Base-by-base conservation (phyloP, 192 early-diverging fungal genomes). In the Umbelopsis isabellina region DNA sequence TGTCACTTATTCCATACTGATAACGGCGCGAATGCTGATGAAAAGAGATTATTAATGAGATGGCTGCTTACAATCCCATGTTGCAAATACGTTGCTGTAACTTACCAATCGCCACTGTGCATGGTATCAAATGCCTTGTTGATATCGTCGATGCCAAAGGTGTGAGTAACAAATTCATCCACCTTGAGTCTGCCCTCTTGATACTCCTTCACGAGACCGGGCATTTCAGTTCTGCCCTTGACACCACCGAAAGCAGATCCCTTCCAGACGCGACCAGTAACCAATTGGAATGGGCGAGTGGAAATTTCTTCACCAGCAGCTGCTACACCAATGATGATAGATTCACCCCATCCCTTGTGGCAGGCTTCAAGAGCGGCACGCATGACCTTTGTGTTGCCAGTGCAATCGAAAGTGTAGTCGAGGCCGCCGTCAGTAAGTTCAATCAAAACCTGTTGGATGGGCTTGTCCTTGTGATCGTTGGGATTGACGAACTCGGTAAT, bases 401-500 rank as follows among this genome's bases (percentile, higher is more conserved):
- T 93, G 85, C 94, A 96, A 76, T 98, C 97, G 71, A 98, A 98
- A 41, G 94, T 93, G 75, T 97, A 95, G 75, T 98, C 97, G 33
- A 96, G 88, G 49, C 97, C 97, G 71, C 97, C 96, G 71, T 97
- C 96, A 27, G 94, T 96, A 79, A 93, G 88, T 27, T 95, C 93
- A 25, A 95, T 90, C 71, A 98, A 84, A 64, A 93, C 86, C 47
- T 89, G 80, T 74, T 95, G 93, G 66, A 96, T 91, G 5, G 91
- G 88, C 66, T 85, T 86, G 64, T 91, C 89, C 33, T 79, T 77
- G 78, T 85, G 83, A 76, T 96, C 93, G 37, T 88, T 89, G 46
- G 95, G 95, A 83, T 96, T 97, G 49, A 97, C 70, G 77, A 89
- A 96, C 66, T 96, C 93, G 33, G 95, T 96, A 1, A 92, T 91